Percentiles rank a stretch among this genome's conserved stretches.
Evolutionary conservation across 176 grass and related monocot species (phyloP).

Genomic region (Thinopyrum elongatum): DNA sequence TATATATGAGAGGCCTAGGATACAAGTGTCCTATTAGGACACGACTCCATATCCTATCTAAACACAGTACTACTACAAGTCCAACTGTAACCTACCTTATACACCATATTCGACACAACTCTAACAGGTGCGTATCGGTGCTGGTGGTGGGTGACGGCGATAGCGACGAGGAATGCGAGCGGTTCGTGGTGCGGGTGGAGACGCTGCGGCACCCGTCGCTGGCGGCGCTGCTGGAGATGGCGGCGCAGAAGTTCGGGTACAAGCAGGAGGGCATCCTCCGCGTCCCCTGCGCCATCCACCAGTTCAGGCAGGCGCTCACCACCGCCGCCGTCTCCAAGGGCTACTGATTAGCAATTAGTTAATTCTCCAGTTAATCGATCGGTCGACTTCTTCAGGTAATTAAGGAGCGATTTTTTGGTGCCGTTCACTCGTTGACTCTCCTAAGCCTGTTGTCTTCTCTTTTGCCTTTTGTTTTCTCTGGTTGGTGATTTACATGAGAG

Average conservation of each 20-base stretch:
- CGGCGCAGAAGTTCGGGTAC: conserved; percentile 73
- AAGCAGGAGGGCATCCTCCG: conserved; percentile 62
- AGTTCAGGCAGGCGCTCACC: conserved; percentile 49
- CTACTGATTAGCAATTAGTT: not conserved
- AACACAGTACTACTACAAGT: no score
- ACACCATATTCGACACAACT: no score
- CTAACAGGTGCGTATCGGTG: conserved; percentile 77
- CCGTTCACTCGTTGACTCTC: not conserved
- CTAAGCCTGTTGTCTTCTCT: not conserved
- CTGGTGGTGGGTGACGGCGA: conserved; percentile 41
- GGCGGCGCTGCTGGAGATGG: conserved; percentile 51
- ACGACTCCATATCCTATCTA: no score
- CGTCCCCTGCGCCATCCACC: conserved; percentile 55
- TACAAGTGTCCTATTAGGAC: no score
- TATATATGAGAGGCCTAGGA: no score
- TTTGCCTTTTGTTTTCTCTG: not conserved
- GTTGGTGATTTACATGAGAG: not conserved
- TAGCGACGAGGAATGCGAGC: conserved; percentile 30
- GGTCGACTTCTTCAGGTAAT: not conserved
- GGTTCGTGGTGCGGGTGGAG: conserved; percentile 68
- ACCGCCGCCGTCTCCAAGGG: conserved; percentile 17
- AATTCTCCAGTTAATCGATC: not conserved
- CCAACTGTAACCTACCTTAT: no score
- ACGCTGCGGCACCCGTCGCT: conserved; percentile 59
- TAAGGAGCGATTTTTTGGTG: not conserved